Percentiles rank a stretch among this genome's conserved stretches.
Evolutionary conservation across 441 rosid genomes (phyloP).

Genomic region (Adansonia grandidieri): DNA sequence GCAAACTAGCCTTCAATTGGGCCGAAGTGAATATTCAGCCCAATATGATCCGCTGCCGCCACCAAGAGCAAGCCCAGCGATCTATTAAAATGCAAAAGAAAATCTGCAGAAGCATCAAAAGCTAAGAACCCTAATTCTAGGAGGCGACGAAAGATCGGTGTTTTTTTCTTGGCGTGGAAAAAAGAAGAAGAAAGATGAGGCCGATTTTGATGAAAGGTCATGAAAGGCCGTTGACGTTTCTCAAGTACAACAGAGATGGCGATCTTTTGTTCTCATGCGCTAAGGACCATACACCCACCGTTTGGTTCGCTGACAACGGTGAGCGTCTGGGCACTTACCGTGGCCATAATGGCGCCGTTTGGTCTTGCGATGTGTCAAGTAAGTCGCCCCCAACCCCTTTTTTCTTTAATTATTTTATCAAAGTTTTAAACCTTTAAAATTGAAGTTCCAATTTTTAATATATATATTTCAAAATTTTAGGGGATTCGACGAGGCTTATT

Average conservation of each 20-base stretch:
- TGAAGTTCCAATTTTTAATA: background rate
- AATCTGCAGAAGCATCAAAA: background rate
- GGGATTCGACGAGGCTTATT: constrained; percentile 71
- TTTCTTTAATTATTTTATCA: background rate
- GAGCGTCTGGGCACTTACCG: constrained; percentile 91
- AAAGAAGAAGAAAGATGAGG: constrained; percentile 50
- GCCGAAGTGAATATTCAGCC: too few relatives aligned
- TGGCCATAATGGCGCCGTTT: constrained; percentile 95
- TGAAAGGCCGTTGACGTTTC: constrained; percentile 91
- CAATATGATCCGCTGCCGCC: background rate
- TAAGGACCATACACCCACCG: constrained; percentile 87
- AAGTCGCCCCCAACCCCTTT: constrained; percentile 4
- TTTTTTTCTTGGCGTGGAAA: background rate
- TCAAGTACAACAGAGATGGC: constrained; percentile 87
- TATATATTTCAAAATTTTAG: constrained; percentile 32
- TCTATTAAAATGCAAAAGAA: background rate
- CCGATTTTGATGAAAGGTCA: constrained; percentile 98
- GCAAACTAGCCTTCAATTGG: too few relatives aligned
- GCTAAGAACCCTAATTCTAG: background rate
- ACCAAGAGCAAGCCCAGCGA: background rate
- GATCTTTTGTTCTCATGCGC: constrained; percentile 94
- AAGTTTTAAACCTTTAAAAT: background rate
- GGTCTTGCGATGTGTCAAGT: constrained; percentile 93
- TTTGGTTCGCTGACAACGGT: constrained; percentile 94
- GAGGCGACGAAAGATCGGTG: background rate